Evolutionary conservation across 75 land plant species (phyloP), one percentile per base, ranked within the genome.

Genomic region (Pinus taeda): DNA sequence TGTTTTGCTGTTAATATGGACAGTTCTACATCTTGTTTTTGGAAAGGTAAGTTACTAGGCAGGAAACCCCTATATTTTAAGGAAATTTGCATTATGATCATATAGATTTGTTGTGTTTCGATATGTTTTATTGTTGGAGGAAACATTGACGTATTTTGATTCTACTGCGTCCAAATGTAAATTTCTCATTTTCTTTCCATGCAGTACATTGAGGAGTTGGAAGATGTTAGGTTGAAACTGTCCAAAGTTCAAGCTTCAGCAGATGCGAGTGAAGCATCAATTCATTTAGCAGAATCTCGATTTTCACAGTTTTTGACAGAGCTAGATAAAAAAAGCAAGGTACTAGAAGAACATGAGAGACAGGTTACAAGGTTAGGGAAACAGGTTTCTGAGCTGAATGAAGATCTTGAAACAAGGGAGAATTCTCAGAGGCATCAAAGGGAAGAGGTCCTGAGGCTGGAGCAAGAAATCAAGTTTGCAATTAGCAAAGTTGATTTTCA

Each of bases 241-340:
- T 76, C 84, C 24, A 75, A 57, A 15, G 76, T 89, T 73, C 82
- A 85, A 76, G 84, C 90, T 14, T 83, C 80, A 60, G 93, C 93
- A 57, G 88, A 88, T 73, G 84, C 86, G 12, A 93, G 88, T 84
- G 87, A 90, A 70, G 84, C 77, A 57, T 90, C 90, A 30, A 89
- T 90, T 63, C 81, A 88, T 64, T 74, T 84, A n/a, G 87, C 95
- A 30, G 85, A 93, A 64, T 21, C 76, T 21, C 95, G 88, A 57
- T 90, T 89, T 71, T 74, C 63, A 26, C 49, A 76, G 13, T 75
- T 93, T 20, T 15, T 88, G 45, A 88, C 82, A 74, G 93, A 93
- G 53, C 62, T 93, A 64, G 88, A 90, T 57, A 80, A 81, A 78
- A 90, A 93, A 76, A 85, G 78, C 39, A 64, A 20, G 45, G 77